A percentile compares a stretch with the other conserved stretches of the same genome.
phyloP scores from a whole-genome alignment of 164 flowering plant species.

The Kalanchoe fedtschenkoi region DNA sequence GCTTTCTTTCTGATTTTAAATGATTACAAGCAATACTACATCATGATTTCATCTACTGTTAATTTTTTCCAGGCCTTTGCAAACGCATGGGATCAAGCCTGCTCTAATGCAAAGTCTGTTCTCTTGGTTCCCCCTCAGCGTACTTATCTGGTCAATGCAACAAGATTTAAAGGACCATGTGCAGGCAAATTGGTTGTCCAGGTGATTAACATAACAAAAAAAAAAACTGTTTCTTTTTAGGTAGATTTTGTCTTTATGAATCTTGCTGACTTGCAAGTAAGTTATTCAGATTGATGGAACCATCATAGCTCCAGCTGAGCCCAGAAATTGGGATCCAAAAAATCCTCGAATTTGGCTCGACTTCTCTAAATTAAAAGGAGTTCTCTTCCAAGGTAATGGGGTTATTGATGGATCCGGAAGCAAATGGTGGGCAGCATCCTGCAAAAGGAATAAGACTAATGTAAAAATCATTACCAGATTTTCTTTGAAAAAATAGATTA shows the following conservation, averaged over 20 bases:
- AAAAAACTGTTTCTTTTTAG: too few relatives aligned
- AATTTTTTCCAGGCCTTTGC: conserved; percentile 49
- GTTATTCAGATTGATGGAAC: conserved; percentile 62
- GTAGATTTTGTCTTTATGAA: neutral
- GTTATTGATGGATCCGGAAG: conserved; percentile 83
- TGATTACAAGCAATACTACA: neutral
- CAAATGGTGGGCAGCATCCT: conserved; percentile 96
- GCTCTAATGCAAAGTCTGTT: conserved; percentile 53
- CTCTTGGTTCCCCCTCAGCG: conserved; percentile 68
- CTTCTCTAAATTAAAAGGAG: conserved; percentile 52
- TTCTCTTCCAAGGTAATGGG: conserved; percentile 74
- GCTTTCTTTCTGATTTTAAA: neutral
- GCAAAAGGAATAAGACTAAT: conserved; percentile 81
- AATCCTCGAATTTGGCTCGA: conserved; percentile 62
- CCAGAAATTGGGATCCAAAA: conserved; percentile 70
- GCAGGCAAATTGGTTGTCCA: conserved; percentile 44
- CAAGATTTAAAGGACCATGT: conserved; percentile 79
- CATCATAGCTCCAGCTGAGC: conserved; percentile 78
- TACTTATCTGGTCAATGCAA: conserved; percentile 62
- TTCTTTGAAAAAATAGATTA: neutral
- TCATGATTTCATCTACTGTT: neutral
- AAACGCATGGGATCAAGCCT: conserved; percentile 66
- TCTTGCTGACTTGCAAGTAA: neutral
- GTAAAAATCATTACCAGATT: conserved; percentile 23
- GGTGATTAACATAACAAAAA: too few relatives aligned